These are phyloP conservation scores for Mycena pura DNA, from an alignment of 768 basidiomycete genomes.

Conservation along the genomic window DNA sequence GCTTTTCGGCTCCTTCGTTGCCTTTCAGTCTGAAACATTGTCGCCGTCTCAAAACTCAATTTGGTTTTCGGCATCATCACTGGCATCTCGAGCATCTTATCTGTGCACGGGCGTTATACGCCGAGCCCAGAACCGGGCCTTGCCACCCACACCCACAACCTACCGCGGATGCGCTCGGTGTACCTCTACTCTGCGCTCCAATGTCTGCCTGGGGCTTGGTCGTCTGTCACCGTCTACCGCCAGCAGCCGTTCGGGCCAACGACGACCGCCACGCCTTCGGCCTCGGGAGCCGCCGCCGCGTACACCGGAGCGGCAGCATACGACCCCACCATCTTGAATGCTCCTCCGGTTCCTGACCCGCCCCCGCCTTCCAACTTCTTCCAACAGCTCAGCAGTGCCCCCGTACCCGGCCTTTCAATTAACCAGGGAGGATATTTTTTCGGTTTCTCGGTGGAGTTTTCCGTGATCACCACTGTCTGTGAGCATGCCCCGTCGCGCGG, in stretches of 20 bases:
- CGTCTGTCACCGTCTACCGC: conserved; percentile 18
- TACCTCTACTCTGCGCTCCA: conserved; percentile 14
- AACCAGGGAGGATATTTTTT: conserved; percentile 33
- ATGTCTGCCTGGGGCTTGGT: conserved; percentile 16
- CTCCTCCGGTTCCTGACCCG: conserved; percentile 35
- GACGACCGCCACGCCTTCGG: background rate
- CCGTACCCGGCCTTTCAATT: conserved; percentile 26
- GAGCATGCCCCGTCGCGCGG: conserved; percentile 24
- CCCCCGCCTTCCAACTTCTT: conserved; percentile 22
- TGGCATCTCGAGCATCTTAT: background rate
- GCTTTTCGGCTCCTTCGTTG: too few relatives aligned
- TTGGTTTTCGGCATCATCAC: too few relatives aligned
- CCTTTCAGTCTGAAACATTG: too few relatives aligned
- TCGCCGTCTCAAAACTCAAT: too few relatives aligned
- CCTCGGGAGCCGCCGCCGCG: conserved; percentile 21
- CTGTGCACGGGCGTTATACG: background rate
- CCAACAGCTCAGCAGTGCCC: conserved; percentile 22
- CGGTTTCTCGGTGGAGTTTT: conserved; percentile 56
- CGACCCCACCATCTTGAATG: conserved; percentile 36
- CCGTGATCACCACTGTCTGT: conserved; percentile 48
- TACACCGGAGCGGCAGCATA: conserved; percentile 42
- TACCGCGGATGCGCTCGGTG: conserved; percentile 15
- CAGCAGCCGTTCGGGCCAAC: conserved; percentile 18
- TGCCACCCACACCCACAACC: conserved; percentile 15
- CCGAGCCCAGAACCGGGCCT: background rate